Conservation (phyloP, 2,329 filamentous ascomycete species). For the Microascus cirrosus region DNA sequence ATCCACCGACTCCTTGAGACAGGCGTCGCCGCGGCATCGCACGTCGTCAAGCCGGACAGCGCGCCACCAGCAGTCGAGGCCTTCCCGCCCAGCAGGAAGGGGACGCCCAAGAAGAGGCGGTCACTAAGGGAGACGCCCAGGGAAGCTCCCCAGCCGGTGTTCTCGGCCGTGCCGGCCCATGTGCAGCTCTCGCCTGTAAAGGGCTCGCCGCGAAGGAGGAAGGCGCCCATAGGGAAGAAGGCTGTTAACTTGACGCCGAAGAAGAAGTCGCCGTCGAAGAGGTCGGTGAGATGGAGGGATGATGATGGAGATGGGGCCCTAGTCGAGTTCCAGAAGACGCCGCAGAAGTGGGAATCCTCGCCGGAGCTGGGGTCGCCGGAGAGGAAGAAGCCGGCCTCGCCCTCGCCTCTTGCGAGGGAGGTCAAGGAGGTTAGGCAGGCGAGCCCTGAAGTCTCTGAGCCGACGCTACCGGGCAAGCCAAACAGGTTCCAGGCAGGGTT, state of each 20-base stretch:
- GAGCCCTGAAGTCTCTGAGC: constrained; percentile 34
- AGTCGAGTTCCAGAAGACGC: constrained; percentile 86
- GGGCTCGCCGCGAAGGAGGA: constrained; percentile 67
- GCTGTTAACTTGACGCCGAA: constrained; percentile 71
- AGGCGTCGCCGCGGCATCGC: constrained; percentile 63
- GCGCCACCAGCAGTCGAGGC: constrained; percentile 44
- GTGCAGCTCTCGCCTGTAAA: constrained; percentile 50
- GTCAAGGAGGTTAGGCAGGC: background rate
- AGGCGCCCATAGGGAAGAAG: constrained; percentile 49
- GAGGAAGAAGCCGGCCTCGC: constrained; percentile 6
- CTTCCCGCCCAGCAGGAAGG: constrained; percentile 52
- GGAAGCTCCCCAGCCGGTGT: constrained; percentile 6
- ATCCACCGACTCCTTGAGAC: constrained; percentile 68
- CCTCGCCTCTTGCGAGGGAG: background rate
- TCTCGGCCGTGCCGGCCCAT: constrained; percentile 9
- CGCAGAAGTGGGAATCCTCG: constrained; percentile 50
- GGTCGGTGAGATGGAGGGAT: constrained; percentile 83
- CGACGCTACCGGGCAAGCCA: constrained; percentile 7
- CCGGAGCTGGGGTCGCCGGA: constrained; percentile 30
- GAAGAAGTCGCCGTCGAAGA: constrained; percentile 60
- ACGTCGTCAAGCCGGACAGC: constrained; percentile 86
- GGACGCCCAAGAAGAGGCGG: constrained; percentile 69
- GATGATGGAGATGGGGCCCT: constrained; percentile 78
- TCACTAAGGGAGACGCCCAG: background rate
- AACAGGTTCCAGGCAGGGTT: constrained; percentile 80